Conservation (phyloP, 495 filamentous ascomycete genomes). For the Chaetomidium leptoderma region DNA sequence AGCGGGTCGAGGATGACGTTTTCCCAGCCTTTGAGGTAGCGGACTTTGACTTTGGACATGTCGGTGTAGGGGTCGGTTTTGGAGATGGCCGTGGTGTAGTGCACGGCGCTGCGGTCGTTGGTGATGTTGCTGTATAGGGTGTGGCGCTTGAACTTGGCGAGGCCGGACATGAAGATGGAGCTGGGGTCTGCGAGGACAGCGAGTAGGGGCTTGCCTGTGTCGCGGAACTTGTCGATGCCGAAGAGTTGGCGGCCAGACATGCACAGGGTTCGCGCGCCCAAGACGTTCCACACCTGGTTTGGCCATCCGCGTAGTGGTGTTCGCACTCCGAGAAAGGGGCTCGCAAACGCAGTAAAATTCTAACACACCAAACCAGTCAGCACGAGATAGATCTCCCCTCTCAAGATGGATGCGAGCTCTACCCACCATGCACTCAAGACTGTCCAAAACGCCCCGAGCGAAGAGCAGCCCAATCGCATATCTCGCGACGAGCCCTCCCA, state of each 20-base stretch:
- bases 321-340: constrained; percentile 82
- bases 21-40: constrained; percentile 70
- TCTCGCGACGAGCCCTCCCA: constrained; percentile 81
- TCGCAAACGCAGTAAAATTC: constrained; percentile 92
- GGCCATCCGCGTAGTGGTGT: constrained; percentile 64
- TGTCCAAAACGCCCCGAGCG: constrained; percentile 71
- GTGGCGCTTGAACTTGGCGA: constrained; percentile 67
- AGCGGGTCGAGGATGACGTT: constrained; percentile 69
- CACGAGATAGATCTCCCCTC: not conserved
- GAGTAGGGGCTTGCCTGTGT: constrained; percentile 73
- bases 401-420: not conserved
- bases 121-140: constrained; percentile 77
- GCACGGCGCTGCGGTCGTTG: constrained; percentile 75
- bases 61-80: constrained; percentile 71
- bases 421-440: constrained; percentile 68
- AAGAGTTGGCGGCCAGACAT: constrained; percentile 84
- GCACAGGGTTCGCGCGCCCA: constrained; percentile 73
- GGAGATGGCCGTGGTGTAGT: constrained; percentile 76
- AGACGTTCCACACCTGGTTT: constrained; percentile 69
- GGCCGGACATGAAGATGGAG: constrained; percentile 79
- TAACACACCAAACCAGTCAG: constrained; percentile 36
- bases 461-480: constrained; percentile 84
- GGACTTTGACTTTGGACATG: constrained; percentile 59
- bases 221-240: constrained; percentile 76
- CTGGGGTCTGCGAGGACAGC: constrained; percentile 76